Base-by-base conservation (phyloP, 2,329 filamentous ascomycete genomes). In the Hypoxylon sp. region DNA sequence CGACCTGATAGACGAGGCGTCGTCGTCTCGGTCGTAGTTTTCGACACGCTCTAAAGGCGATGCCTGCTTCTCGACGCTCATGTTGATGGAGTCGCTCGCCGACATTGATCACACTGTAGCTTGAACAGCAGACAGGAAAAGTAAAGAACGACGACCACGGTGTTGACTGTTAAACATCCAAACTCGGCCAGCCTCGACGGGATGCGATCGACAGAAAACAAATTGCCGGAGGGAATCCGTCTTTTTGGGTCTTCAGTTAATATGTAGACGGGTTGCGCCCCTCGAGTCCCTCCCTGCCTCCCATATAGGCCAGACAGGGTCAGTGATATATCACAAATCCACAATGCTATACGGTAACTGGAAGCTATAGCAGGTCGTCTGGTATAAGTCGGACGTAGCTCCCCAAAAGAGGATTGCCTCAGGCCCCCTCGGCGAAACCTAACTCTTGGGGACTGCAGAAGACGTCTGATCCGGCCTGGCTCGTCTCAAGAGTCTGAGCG, bases 1-100 rank as follows among this genome's bases (percentile, higher is more conserved):
- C 10, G 67, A 71, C 43, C 72, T 68, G 54, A 75, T 70, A 5
- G 74, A 76, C 4, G 69, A 64, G 4, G 68, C 61, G 57, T 74
- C 73, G 37, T 64, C 60, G 21, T 64, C 59, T 67, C 59, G 58
- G 47, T 60, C 48, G 42, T 54, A 49, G n/a, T 29, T 55, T 29
- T 20, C 23, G 9, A 50, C 15, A 42, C 41, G 54, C 50, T 62
- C 60, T 50, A 37, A 43, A 48, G 63, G 64, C 9, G n/a, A n/a
- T 4, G 47, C 10, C 11, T 33, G 18, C 35, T 48, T 61, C 43
- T 61, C 54, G 37, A 31, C 31, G 37, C 46, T 47, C 54, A 57
- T 58, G 13, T 24, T 46, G 18, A 29, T 27, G 24, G 49, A 17
- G 49, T 5, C 11, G 23, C 18, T 21, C 20, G 31, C 42, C 20